Conservation (phyloP, 164 flowering plant genomes). For the Tinospora cordifolia region DNA sequence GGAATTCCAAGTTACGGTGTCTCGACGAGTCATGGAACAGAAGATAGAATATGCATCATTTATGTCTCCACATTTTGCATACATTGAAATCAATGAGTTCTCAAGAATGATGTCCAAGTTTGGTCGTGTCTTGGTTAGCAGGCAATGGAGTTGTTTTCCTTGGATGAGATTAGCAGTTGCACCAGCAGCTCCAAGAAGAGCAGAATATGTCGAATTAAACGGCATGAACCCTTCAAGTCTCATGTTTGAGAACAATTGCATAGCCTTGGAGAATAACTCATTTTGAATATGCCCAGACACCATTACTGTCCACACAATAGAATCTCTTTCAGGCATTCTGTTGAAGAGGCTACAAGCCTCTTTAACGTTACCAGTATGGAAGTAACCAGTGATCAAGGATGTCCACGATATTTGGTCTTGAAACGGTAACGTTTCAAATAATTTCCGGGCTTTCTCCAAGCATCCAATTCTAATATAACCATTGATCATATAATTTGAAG, state of each 20-base stretch:
- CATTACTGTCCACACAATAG: constrained; percentile 58
- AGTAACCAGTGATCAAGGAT: constrained; percentile 47
- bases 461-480: constrained; percentile 37
- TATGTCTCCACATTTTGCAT: constrained; percentile 51
- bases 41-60: constrained; percentile 32
- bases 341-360: constrained; percentile 41
- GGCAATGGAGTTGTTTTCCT: constrained; percentile 42
- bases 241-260: constrained; percentile 33
- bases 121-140: constrained; percentile 26
- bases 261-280: constrained; percentile 42
- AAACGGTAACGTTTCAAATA: constrained; percentile 29
- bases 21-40: constrained; percentile 28
- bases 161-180: constrained; percentile 40
- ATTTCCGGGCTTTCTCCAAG: constrained; percentile 30
- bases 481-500: constrained; percentile 39
- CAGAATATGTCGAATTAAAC: constrained; percentile 30
- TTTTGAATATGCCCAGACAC: constrained; percentile 45
- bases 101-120: constrained; percentile 29
- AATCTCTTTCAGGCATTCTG: constrained; percentile 46
- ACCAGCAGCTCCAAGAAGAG: constrained; percentile 51
- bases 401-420: constrained; percentile 51
- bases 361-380: constrained; percentile 28
- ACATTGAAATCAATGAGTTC: constrained; percentile 51
- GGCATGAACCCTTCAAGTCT: constrained; percentile 27
- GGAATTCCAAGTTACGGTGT: constrained; percentile 60